Base-by-base conservation (phyloP, 176 grass and related monocot genomes). In the Triticum dicoccoides region DNA sequence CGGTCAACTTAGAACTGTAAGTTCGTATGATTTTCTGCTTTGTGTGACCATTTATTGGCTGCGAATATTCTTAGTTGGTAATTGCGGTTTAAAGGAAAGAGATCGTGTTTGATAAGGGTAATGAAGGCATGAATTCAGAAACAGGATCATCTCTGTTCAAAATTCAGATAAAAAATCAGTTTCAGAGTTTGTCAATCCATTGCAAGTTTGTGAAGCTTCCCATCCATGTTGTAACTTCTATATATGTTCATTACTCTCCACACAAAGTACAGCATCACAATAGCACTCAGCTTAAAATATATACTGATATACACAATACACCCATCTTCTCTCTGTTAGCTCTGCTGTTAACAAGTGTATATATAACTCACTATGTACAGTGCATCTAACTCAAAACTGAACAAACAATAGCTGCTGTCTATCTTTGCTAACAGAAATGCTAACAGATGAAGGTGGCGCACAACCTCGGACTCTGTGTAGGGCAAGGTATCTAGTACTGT, bases 201-300 rank as follows among this genome's bases (percentile, higher is more conserved):
- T 76, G 11, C 20, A 51, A 76, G 12, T 21, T 42, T 84, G 20
- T 5, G 1, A 24, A 84, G 41, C 58, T 34, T 18, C 18, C 58
- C 41, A 33, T 27, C 25, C 25, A 39, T 39, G 18, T 25, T 76
- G 30, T 35, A 65, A 45, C 5, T 47, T 84, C 38, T 27, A 74
- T 10, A 32, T 32, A 83, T 74, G 45, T 42, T 75, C 39, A 66
- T 64, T 20, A 76, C 59, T 33, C 51, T 59, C 11, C 84, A 62
- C 76, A 67, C 49, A 84, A 77, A 77, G 38, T 61, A 87, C 66
- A 87, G 14, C 49, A 52, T 52, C 14, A 52, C 49, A 52, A 52
- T 52, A 52, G 49, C 49, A 52, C 13, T 35, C 37, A 81, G 61
- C 38, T n/a, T 88, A 74, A 21, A 20, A 59, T 59, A 21, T 59